phyloP scores from a whole-genome alignment of 805 yeast species.

The Pichia exigua region DNA sequence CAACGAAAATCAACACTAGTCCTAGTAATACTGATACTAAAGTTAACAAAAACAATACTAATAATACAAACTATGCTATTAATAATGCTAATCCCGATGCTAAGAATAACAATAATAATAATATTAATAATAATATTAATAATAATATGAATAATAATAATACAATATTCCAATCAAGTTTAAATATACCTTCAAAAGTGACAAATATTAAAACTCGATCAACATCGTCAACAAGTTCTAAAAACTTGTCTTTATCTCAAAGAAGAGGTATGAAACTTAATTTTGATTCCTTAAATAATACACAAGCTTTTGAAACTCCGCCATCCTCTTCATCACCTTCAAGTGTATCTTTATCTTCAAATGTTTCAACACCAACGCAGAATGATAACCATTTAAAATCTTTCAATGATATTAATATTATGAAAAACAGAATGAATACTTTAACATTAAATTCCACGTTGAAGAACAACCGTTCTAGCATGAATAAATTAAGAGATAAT shows the following conservation, averaged over 20 bases:
- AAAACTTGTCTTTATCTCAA: constrained; percentile 42
- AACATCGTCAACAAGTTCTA: constrained; percentile 7
- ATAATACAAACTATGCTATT: background rate
- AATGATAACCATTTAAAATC: background rate
- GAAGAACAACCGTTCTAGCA: background rate
- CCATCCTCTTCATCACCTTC: background rate
- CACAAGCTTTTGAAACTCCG: background rate
- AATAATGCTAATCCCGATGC: background rate
- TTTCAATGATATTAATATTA: background rate
- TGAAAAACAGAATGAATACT: background rate
- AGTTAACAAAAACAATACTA: background rate
- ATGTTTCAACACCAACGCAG: background rate
- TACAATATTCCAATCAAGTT: background rate
- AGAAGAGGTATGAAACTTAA: constrained; percentile 48
- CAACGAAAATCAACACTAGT: background rate
- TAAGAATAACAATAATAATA: background rate
- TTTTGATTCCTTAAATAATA: constrained; percentile 18
- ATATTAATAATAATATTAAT: background rate
- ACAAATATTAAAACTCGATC: background rate
- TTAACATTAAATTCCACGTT: background rate
- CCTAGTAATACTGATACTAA: background rate
- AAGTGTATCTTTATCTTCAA: background rate
- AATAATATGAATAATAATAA: background rate
- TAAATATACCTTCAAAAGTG: background rate
- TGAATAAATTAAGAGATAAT: constrained; percentile 18